Evolutionary conservation across 305 asterid species (phyloP), one percentile per base, ranked within the genome.

Genomic region (Fraxinus sp.): DNA sequence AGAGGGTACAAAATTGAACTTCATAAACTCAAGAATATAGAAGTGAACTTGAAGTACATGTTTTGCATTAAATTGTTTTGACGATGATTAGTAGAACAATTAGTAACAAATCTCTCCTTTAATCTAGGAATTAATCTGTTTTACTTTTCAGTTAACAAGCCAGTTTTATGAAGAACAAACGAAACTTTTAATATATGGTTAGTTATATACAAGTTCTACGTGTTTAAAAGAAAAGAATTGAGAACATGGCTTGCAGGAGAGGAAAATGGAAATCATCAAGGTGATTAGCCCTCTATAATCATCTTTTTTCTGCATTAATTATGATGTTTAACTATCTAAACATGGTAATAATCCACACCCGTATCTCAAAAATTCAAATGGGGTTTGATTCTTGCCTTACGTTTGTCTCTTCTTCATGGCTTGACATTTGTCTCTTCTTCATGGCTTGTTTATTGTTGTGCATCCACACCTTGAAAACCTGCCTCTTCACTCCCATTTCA

Each of bases 401-500:
- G 7, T 36, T 36, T 36, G 41, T 36, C 39, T 35, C 39, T 35
- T 35, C 39, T 35, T 35, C 39, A 35, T 35, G 39, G 39, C 1
- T 35, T 35, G 39, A 86, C 79, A 30, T 74, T 77, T 83, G 87
- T 84, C 86, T 86, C 90, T 85, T 92, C 87, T 91, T 93, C 85
- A 86, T 85, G 0, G 97, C 93, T 85, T 91, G 95, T 85, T 93
- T 94, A 83, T 90, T 92, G 88, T 94, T 94, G 89, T 94, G 98
- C 95, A 94, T 93, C 94, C 95, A 94, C 20, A 94, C 96, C 79
- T 94, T 94, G 83, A 92, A 91, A 2, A 90, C 97, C 82, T 92
- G 88, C n/a, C 97, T 88, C 81, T 88, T 88, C 5, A 94, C 89
- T 0, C 96, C 95, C 7, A 89, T 85, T 78, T 92, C 94, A n/a